phyloP scores from a whole-genome alignment of 176 grass and related monocot genomes.

The Metroxylon sagu region DNA sequence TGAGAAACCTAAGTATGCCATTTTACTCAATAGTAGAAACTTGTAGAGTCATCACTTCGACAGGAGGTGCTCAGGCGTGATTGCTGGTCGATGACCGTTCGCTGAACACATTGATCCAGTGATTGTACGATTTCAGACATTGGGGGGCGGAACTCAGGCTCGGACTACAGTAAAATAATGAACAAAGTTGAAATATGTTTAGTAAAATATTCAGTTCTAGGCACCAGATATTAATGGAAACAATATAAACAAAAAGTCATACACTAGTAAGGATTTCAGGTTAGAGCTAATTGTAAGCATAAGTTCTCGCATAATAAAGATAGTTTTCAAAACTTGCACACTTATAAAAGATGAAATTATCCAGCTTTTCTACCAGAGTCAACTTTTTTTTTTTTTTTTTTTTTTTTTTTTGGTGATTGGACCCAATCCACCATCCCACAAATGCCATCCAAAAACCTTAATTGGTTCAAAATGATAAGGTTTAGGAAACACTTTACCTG shows the following conservation, averaged over 20 bases:
- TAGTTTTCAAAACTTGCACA: too few relatives aligned
- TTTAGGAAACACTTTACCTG: constrained; percentile 42
- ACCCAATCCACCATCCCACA: not conserved
- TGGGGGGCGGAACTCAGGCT: constrained; percentile 58
- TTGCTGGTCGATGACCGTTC: constrained; percentile 44
- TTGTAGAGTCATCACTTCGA: constrained; percentile 54
- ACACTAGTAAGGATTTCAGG: too few relatives aligned
- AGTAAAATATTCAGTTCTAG: not conserved
- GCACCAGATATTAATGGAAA: not conserved
- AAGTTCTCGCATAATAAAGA: too few relatives aligned
- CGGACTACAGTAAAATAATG: constrained; percentile 35
- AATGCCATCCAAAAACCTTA: not conserved
- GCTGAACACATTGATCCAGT: constrained; percentile 47
- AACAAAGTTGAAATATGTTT: not conserved
- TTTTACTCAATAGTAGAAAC: constrained; percentile 23
- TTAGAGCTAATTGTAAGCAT: too few relatives aligned
- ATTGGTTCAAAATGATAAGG: not conserved
- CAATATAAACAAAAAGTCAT: too few relatives aligned
- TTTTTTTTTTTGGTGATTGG: too few relatives aligned
- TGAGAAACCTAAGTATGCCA: too few relatives aligned
- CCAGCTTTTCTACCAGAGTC: too few relatives aligned
- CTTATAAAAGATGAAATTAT: too few relatives aligned
- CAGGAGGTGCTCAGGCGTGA: constrained; percentile 30
- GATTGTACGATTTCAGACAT: constrained; percentile 78
- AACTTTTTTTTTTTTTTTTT: too few relatives aligned